These are phyloP conservation scores for Solanum rostratum DNA, from an alignment of 257 asterid species.

Conservation along the genomic window DNA sequence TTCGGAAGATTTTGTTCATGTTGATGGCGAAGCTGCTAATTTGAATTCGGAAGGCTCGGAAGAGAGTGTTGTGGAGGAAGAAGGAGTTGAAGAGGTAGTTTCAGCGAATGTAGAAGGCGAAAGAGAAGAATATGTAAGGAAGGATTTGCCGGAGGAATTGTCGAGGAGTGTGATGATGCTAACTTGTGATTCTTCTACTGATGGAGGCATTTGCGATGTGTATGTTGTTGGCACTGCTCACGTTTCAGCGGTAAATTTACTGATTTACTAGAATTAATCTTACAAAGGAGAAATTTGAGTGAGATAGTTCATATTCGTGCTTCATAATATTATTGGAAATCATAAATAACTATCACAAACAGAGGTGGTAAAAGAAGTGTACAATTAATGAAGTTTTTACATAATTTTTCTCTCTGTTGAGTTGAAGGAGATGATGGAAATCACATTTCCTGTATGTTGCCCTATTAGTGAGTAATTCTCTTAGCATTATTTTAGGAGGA, in stretches of 20 bases:
- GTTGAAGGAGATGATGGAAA: not conserved
- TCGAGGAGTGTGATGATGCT: slow-evolving; percentile 45
- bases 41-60: not conserved
- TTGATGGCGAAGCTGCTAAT: slow-evolving; percentile 10
- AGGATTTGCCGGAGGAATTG: slow-evolving; percentile 61
- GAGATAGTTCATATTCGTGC: not conserved
- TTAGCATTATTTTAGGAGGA: not conserved
- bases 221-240: slow-evolving; percentile 90
- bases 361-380: not conserved
- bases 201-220: slow-evolving; percentile 72
- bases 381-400: not conserved
- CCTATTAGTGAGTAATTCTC: not conserved
- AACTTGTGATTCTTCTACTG: slow-evolving; percentile 58
- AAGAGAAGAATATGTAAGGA: slow-evolving; percentile 23
- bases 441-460: not conserved
- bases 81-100: not conserved
- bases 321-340: not conserved
- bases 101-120: not conserved
- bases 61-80: not conserved
- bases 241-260: slow-evolving; percentile 53
- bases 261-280: not conserved
- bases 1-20: slow-evolving; percentile 38
- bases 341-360: not conserved
- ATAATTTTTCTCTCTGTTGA: not conserved
- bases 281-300: not conserved